Evolutionary conservation across 257 asterid species (phyloP), one percentile per base, ranked within the genome.

Genomic region (Nicotiana obtusifolia): DNA sequence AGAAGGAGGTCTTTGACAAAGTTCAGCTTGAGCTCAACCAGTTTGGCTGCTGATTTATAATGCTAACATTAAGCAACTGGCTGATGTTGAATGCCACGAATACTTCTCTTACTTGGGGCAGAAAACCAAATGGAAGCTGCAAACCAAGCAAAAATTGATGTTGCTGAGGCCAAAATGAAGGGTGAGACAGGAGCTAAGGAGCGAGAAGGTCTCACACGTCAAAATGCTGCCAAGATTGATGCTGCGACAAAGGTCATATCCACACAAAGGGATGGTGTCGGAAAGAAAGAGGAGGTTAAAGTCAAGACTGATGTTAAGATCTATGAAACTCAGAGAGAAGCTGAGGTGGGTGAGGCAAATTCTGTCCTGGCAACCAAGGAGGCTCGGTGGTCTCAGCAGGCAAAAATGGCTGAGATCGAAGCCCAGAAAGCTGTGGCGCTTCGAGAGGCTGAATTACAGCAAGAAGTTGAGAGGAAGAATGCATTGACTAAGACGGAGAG

Each of bases 91-190:
- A 0, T 93, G 94, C 0, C 93, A 89, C 60, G 94, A 92, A 87
- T 90, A 92, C 49, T 92, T 92, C 82, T 92, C 95, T 0, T 90
- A 89, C 73, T n/a, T 90, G 59, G 92, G 94, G 3, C 97, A 90
- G 88, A 92, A 89, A 66, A 89, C 90, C 94, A 92, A 82, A 92
- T 90, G 93, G 93, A 90, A 41, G 94, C 97, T 1, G 92, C 91
- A 0, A 92, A 92, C n/a, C 93, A 88, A 81, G 97, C 97, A 2
- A 89, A 81, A 64, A 67, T 89, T 2, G 93, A 89, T 28, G 93
- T 89, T 9, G 78, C 93, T 0, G 97, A 92, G 87, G 94, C 94
- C 8, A 86, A 19, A 80, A 92, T 90, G 97, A 92, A 92, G 86
- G 97, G 97, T 2, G 92, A 89, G 76, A 82, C 88, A 2, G 92